Conservation (phyloP, 1,139 yeast genomes). For the Candida labiduridarum region DNA sequence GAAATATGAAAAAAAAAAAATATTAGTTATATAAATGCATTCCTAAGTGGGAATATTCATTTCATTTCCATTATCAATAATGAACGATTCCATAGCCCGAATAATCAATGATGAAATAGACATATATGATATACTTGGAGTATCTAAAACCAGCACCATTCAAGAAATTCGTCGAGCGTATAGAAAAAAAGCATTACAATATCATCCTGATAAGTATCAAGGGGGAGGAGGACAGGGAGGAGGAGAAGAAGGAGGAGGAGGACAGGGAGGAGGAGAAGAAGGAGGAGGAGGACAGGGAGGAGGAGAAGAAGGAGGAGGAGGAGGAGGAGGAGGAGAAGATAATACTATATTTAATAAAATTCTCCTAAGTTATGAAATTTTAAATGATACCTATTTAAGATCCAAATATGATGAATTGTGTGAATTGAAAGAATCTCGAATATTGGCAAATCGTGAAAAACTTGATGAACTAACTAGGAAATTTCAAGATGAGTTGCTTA, state of each 20-base stretch:
- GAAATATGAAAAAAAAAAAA: too few species aligned
- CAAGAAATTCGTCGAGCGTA: conserved; percentile 79
- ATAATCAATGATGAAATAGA: conserved; percentile 35
- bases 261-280: too few species aligned
- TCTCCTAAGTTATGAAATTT: conserved; percentile 40
- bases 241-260: too few species aligned
- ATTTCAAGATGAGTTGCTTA: conserved; percentile 37
- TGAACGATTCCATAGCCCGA: conserved; percentile 21
- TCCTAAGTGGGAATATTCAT: too few species aligned
- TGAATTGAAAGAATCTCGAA: conserved; percentile 15
- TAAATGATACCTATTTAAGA: conserved; percentile 33
- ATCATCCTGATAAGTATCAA: conserved; percentile 65
- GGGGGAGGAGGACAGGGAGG: too few species aligned
- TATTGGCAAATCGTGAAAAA: conserved; percentile 17
- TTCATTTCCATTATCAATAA: too few species aligned
- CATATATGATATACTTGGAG: conserved; percentile 35
- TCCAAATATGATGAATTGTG: conserved; percentile 39
- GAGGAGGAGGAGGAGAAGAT: too few species aligned
- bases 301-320: too few species aligned
- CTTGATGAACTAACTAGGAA: conserved; percentile 29
- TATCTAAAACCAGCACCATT: conserved; percentile 36
- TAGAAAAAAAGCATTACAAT: conserved; percentile 72
- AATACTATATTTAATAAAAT: conserved; percentile 42
- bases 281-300: too few species aligned
- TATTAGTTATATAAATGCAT: too few species aligned